These are phyloP conservation scores for Ophiocordyceps camponoti-leonardi DNA, from an alignment of 2,329 filamentous ascomycete genomes.

Conservation along the genomic window DNA sequence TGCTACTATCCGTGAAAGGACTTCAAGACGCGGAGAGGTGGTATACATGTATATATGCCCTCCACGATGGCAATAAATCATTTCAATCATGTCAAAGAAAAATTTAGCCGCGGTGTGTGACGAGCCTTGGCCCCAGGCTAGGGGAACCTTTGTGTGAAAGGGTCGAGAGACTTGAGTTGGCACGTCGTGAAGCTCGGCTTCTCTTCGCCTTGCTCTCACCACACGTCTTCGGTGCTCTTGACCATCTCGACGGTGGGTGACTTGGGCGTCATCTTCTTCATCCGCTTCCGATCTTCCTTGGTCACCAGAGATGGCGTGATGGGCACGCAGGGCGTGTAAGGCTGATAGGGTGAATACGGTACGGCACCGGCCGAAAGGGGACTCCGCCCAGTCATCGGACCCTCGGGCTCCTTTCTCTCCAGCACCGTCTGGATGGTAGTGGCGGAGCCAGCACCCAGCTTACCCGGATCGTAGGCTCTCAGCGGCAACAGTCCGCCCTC, in stretches of 20 bases:
- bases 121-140: too few species aligned
- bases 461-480: slow-evolving; percentile 41
- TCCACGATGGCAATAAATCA: too few species aligned
- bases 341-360: slow-evolving; percentile 67
- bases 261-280: slow-evolving; percentile 45
- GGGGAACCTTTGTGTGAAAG: too few species aligned
- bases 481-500: slow-evolving; percentile 40
- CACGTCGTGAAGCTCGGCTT: too few species aligned
- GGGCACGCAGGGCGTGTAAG: slow-evolving; percentile 57
- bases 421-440: slow-evolving; percentile 49
- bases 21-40: too few species aligned
- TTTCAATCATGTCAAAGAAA: too few species aligned
- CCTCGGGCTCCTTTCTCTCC: slow-evolving; percentile 35
- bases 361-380: slow-evolving; percentile 44
- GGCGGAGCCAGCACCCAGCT: slow-evolving; percentile 27
- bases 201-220: slow-evolving; percentile 28
- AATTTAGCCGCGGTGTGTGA: too few species aligned
- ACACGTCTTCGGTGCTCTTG: slow-evolving; percentile 42
- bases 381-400: slow-evolving; percentile 40
- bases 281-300: slow-evolving; percentile 51
- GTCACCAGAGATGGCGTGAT: slow-evolving; percentile 62
- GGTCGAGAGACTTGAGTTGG: neutral
- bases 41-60: too few species aligned
- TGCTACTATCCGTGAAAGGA: too few species aligned
- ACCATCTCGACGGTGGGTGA: slow-evolving; percentile 48